Evolutionary conservation across 306 rosid species (phyloP).

Genomic region (Cicer yamashitae): DNA sequence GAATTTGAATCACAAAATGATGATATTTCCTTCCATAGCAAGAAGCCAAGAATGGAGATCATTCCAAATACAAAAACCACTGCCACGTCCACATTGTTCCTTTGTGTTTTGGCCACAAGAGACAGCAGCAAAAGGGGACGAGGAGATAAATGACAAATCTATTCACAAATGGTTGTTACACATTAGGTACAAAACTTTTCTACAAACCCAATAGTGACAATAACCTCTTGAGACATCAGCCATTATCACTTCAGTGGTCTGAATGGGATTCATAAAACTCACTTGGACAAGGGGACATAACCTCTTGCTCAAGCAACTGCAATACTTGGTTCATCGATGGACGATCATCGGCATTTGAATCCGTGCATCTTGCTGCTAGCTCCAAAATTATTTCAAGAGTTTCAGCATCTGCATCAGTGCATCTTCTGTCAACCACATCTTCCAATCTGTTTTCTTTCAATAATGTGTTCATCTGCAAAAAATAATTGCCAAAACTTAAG

Average conservation of each 20-base stretch:
- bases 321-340: constrained; percentile 85
- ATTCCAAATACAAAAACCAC: constrained; percentile 49
- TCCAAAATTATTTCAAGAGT: constrained; percentile 81
- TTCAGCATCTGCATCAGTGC: constrained; percentile 69
- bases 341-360: constrained; percentile 83
- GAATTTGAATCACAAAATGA: neutral
- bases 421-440: constrained; percentile 74
- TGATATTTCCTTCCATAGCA: constrained; percentile 24
- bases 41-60: constrained; percentile 44
- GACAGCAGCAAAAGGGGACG: constrained; percentile 4
- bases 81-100: constrained; percentile 32
- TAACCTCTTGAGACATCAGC: neutral
- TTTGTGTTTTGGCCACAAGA: neutral
- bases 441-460: constrained; percentile 74
- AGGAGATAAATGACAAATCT: constrained; percentile 23
- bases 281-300: constrained; percentile 84
- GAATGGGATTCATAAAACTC: constrained; percentile 88
- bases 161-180: constrained; percentile 44
- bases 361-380: constrained; percentile 83
- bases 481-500: constrained; percentile 3
- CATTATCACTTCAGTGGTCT: constrained; percentile 58
- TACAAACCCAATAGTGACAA: constrained; percentile 46
- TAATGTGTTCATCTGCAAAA: constrained; percentile 74
- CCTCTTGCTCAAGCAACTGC: constrained; percentile 88
- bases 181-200: constrained; percentile 39